Conservation (phyloP, 2,329 filamentous ascomycete species). For the Rhinocladiella similis region DNA sequence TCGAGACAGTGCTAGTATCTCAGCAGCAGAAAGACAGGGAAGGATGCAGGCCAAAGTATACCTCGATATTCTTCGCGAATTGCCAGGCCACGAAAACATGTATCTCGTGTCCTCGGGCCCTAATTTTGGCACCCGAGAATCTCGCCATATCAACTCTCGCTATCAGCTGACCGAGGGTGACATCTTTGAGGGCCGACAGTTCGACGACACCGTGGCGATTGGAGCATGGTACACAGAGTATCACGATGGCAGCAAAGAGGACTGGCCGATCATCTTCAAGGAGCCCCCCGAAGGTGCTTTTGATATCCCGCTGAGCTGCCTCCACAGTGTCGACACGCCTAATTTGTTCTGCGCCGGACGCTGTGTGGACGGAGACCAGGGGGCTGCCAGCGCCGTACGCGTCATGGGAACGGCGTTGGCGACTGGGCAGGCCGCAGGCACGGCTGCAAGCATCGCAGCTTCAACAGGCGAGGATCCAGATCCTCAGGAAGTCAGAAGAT, state of each 20-base stretch:
- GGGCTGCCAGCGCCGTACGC: slow-evolving; percentile 5
- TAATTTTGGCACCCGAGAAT: slow-evolving; percentile 14
- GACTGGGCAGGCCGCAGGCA: too few relatives aligned
- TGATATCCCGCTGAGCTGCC: slow-evolving; percentile 9
- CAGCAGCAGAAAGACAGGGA: slow-evolving; percentile 8
- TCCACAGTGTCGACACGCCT: slow-evolving; percentile 4
- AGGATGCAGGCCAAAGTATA: slow-evolving; percentile 10
- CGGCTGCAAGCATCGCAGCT: too few relatives aligned
- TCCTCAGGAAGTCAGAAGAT: too few relatives aligned
- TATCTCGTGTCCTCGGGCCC: slow-evolving; percentile 15
- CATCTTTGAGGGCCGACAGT: slow-evolving; percentile 2
- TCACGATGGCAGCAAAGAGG: slow-evolving; percentile 5
- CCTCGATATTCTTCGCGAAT: slow-evolving; percentile 10
- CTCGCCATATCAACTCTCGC: slow-evolving; percentile 10
- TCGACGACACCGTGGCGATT: slow-evolving; percentile 5
- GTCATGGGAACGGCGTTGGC: slow-evolving; percentile 14
- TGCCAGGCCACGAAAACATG: slow-evolving; percentile 16
- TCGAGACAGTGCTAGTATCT: slow-evolving; percentile 3
- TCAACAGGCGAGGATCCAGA: too few relatives aligned
- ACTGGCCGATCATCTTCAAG: slow-evolving; percentile 5
- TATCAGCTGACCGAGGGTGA: slow-evolving; percentile 13
- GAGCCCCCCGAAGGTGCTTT: slow-evolving; percentile 3
- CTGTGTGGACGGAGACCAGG: slow-evolving; percentile 11
- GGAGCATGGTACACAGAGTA: slow-evolving; percentile 14
- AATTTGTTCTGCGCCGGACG: slow-evolving; percentile 13